Conservation (phyloP, 1,139 yeast genomes). For the Zygosaccharomyces sapae region DNA sequence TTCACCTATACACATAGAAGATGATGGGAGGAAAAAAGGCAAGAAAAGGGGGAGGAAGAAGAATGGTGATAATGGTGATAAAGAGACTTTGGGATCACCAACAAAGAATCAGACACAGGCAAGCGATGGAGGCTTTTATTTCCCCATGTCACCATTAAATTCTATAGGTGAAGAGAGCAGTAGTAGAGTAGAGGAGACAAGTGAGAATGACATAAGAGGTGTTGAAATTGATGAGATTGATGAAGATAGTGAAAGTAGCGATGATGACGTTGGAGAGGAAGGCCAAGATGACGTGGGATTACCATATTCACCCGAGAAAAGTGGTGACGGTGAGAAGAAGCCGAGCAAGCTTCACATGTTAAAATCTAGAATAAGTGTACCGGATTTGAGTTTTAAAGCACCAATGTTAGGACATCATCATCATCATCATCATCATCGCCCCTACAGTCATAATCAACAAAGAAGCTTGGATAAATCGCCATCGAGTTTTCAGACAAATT, state of each 20-base stretch:
- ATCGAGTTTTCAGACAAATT: slow-evolving; percentile 1
- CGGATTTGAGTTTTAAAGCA: slow-evolving; percentile 14
- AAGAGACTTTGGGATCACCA: background rate
- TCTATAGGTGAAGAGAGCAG: slow-evolving; percentile 12
- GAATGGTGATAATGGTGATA: background rate
- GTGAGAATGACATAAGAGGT: background rate
- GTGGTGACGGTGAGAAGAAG: slow-evolving; percentile 4
- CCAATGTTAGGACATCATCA: slow-evolving; percentile 2
- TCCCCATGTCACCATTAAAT: slow-evolving; percentile 6
- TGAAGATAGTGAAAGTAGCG: too few species aligned
- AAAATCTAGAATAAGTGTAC: slow-evolving; percentile 18
- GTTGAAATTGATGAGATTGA: background rate
- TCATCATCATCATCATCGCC: slow-evolving; percentile 5
- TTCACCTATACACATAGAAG: slow-evolving; percentile 4
- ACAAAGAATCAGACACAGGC: background rate
- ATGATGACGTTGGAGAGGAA: too few species aligned
- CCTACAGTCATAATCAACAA: slow-evolving; percentile 4
- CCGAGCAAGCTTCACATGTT: slow-evolving; percentile 16
- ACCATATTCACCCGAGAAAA: background rate
- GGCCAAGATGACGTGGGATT: too few species aligned
- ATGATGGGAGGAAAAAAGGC: slow-evolving; percentile 9
- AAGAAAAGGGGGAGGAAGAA: slow-evolving; percentile 11
- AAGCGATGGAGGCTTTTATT: background rate
- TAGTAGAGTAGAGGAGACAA: too few species aligned
- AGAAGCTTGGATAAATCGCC: slow-evolving; percentile 7